Conservation (phyloP, 1,139 yeast species). For the Fermentozyma sake region DNA sequence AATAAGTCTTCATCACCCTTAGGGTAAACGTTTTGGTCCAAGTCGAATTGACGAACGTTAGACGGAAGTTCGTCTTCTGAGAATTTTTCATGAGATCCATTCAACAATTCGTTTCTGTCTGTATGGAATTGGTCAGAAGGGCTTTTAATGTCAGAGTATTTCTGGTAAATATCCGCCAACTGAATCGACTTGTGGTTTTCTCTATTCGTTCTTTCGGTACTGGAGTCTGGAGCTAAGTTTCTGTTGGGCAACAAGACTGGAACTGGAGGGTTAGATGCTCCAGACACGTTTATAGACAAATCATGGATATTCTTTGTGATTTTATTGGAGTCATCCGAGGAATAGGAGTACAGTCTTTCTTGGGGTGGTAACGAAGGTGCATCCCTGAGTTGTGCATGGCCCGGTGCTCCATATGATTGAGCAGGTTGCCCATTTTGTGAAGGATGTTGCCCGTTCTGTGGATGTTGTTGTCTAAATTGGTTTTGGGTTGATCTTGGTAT, state of each 20-base stretch:
- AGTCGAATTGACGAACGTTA: conserved; percentile 25
- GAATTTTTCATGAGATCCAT: conserved; percentile 34
- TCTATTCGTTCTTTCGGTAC: conserved; percentile 1
- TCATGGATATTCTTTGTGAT: conserved; percentile 9
- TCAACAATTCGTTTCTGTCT: conserved; percentile 25
- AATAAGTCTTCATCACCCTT: conserved; percentile 35
- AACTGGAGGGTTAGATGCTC: conserved; percentile 2
- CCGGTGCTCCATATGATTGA: too few relatives aligned
- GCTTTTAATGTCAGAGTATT: conserved; percentile 37
- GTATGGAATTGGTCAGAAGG: conserved; percentile 40
- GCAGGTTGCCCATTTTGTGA: not conserved
- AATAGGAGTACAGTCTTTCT: conserved; percentile 1
- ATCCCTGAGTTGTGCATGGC: too few relatives aligned
- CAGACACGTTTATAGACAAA: conserved; percentile 7
- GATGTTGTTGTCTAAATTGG: conserved; percentile 3
- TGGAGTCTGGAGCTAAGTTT: not conserved
- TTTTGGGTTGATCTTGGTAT: conserved; percentile 2
- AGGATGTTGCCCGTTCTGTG: conserved; percentile 2
- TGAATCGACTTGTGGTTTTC: conserved; percentile 33
- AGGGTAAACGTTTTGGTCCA: conserved; percentile 30
- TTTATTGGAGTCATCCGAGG: conserved; percentile 1
- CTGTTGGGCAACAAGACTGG: conserved; percentile 4
- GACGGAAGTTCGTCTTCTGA: conserved; percentile 34
- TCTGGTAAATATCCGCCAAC: conserved; percentile 43
- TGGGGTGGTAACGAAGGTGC: too few relatives aligned